Conservation (phyloP, 805 yeast genomes). For the Starmerella scarabaei region DNA sequence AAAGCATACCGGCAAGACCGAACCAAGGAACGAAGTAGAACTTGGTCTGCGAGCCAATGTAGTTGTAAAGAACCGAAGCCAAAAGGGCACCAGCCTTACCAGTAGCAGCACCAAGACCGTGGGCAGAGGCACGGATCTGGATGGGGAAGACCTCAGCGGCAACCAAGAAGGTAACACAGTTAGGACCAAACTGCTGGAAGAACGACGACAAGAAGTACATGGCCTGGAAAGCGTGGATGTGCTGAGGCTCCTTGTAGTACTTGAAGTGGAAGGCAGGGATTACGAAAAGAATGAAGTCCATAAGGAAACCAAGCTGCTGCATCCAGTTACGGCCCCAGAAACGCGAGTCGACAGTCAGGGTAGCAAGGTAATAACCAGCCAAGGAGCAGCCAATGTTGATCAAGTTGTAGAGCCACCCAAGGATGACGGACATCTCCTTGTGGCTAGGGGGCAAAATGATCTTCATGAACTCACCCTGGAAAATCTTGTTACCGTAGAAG, state of each 20-base stretch:
- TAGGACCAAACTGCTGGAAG: conserved; percentile 57
- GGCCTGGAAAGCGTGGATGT: conserved; percentile 34
- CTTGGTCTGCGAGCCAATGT: conserved; percentile 26
- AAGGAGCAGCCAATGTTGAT: conserved; percentile 58
- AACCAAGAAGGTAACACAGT: conserved; percentile 47
- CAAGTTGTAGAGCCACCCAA: conserved; percentile 35
- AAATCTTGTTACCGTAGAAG: conserved; percentile 52
- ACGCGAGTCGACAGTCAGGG: conserved; percentile 39
- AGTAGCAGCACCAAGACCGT: conserved; percentile 51
- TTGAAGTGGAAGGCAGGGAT: conserved; percentile 47
- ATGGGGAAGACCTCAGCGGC: conserved; percentile 60
- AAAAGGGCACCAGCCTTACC: conserved; percentile 56
- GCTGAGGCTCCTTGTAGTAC: conserved; percentile 28
- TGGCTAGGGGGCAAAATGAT: conserved; percentile 31
- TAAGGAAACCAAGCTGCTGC: conserved; percentile 43
- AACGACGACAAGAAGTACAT: conserved; percentile 48
- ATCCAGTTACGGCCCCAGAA: conserved; percentile 45
- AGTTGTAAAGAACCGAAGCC: conserved; percentile 34
- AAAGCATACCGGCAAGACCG: conserved; percentile 29
- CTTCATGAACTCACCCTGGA: conserved; percentile 30
- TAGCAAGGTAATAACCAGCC: conserved; percentile 51
- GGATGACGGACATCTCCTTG: conserved; percentile 38
- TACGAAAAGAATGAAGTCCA: conserved; percentile 43
- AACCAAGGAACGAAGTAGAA: conserved; percentile 32
- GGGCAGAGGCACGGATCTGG: conserved; percentile 51